These are phyloP conservation scores for Thelephora aurantiotincta DNA, from an alignment of 768 basidiomycete species.

Conservation along the genomic window DNA sequence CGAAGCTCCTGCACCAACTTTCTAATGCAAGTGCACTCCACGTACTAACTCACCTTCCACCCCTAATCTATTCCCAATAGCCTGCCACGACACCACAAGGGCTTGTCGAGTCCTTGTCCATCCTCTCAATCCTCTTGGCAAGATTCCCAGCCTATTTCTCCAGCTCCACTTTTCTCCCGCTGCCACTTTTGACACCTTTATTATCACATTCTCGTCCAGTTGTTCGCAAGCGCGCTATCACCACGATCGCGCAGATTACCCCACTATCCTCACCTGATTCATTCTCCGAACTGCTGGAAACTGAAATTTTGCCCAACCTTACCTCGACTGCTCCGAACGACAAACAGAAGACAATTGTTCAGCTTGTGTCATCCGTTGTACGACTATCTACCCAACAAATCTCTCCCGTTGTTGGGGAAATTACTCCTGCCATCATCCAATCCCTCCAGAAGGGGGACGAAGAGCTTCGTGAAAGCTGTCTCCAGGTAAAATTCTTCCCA, in stretches of 20 bases:
- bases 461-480: slow-evolving; percentile 65
- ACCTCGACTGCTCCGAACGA: slow-evolving; percentile 37
- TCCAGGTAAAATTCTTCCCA: slow-evolving; percentile 39
- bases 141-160: slow-evolving; percentile 66
- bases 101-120: slow-evolving; percentile 69
- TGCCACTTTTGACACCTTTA: slow-evolving; percentile 55
- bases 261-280: slow-evolving; percentile 52
- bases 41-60: neutral
- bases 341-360: slow-evolving; percentile 64
- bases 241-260: slow-evolving; percentile 74
- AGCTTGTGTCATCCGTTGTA: slow-evolving; percentile 68
- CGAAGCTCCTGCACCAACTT: slow-evolving; percentile 70
- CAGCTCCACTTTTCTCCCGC: slow-evolving; percentile 39
- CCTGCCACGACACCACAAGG: slow-evolving; percentile 64
- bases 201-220: slow-evolving; percentile 68
- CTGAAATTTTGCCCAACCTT: slow-evolving; percentile 47
- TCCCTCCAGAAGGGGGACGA: slow-evolving; percentile 66
- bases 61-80: slow-evolving; percentile 18
- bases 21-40: slow-evolving; percentile 40
- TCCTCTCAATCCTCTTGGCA: slow-evolving; percentile 77
- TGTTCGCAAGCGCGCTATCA: slow-evolving; percentile 86
- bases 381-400: slow-evolving; percentile 60
- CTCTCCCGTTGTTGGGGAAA: slow-evolving; percentile 39
- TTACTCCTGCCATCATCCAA: slow-evolving; percentile 60
- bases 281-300: slow-evolving; percentile 45